Conservation (phyloP, 2,329 filamentous ascomycete genomes). For the Aureobasidium sp. region DNA sequence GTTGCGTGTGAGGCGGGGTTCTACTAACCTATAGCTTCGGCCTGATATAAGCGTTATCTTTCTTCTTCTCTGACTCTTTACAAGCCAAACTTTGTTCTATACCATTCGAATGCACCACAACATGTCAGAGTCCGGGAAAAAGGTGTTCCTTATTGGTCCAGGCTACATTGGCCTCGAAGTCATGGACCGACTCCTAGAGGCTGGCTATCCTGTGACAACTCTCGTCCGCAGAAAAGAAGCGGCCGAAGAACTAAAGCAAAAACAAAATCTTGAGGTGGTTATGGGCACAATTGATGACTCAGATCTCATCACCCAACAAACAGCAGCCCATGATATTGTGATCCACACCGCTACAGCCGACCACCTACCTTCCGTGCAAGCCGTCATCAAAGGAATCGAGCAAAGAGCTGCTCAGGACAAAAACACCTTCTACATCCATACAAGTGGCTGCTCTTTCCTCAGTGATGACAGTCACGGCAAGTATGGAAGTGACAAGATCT, state of each 20-base stretch:
- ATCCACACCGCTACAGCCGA: conserved; percentile 46
- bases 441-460: conserved; percentile 38
- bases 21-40: not conserved
- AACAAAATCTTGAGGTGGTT: conserved; percentile 31
- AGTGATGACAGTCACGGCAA: conserved; percentile 32
- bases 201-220: conserved; percentile 38
- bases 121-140: conserved; percentile 18
- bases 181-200: conserved; percentile 36
- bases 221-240: conserved; percentile 36
- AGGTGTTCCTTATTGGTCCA: conserved; percentile 39
- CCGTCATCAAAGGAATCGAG: conserved; percentile 39
- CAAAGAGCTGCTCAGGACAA: conserved; percentile 32
- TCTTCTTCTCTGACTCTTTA: not conserved
- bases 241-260: conserved; percentile 30
- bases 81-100: not conserved
- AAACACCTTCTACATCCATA: conserved; percentile 44
- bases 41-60: not conserved
- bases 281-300: conserved; percentile 38
- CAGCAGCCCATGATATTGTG: conserved; percentile 35
- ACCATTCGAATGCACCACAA: not conserved
- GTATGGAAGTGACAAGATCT: conserved; percentile 35
- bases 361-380: conserved; percentile 39
- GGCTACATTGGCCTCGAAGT: conserved; percentile 45
- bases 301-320: conserved; percentile 33
- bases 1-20: not conserved